phyloP scores from a whole-genome alignment of 257 asterid genomes.

The Lycium barbarum region DNA sequence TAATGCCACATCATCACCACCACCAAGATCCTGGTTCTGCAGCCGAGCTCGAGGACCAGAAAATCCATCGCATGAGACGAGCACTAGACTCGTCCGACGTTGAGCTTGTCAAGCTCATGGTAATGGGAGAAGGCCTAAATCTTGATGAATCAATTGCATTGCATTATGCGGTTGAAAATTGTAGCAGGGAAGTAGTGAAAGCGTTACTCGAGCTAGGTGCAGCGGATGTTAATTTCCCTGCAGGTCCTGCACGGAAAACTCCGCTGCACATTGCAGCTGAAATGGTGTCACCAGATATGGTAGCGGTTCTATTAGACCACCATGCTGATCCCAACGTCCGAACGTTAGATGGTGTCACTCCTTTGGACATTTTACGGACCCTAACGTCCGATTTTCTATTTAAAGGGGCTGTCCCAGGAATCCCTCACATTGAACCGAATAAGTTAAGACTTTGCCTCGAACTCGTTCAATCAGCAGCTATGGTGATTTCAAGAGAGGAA shows the following conservation, averaged over 20 bases:
- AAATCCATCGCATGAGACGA: conserved; percentile 84
- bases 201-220: conserved; percentile 93
- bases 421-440: conserved; percentile 80
- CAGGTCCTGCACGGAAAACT: conserved; percentile 84
- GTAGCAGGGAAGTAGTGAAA: conserved; percentile 88
- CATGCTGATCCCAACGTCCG: conserved; percentile 93
- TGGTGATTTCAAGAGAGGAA: conserved; percentile 92
- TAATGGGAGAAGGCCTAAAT: conserved; percentile 96
- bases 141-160: conserved; percentile 83
- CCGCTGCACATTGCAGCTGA: conserved; percentile 92
- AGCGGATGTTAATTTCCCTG: conserved; percentile 89
- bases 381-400: conserved; percentile 91
- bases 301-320: conserved; percentile 90
- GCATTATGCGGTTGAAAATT: conserved; percentile 85
- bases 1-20: conserved; percentile 56
- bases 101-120: conserved; percentile 97
- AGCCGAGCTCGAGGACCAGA: conserved; percentile 86
- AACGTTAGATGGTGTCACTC: conserved; percentile 81
- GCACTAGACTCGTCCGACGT: conserved; percentile 95
- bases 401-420: conserved; percentile 90
- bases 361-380: conserved; percentile 83
- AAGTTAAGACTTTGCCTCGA: conserved; percentile 86
- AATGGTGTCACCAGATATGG: conserved; percentile 99
- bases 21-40: conserved; percentile 55
- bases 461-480: conserved; percentile 90